phyloP scores from a whole-genome alignment of 1,284 basidiomycete genomes.

The Ustilago sp. region DNA sequence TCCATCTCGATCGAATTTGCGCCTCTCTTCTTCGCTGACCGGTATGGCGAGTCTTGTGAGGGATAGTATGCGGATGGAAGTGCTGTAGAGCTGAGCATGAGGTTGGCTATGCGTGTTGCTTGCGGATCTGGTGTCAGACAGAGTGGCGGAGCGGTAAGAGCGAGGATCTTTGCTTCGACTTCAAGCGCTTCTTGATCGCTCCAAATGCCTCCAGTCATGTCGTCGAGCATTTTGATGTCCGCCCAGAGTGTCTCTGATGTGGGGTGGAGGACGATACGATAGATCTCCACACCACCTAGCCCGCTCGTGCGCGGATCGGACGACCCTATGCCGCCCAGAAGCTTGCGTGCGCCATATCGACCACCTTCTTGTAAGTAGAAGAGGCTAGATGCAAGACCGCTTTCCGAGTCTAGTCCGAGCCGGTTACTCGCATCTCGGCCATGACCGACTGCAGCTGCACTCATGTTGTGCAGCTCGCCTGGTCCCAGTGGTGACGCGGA shows the following conservation, averaged over 20 bases:
- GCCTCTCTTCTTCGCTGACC: slow-evolving; percentile 44
- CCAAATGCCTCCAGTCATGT: slow-evolving; percentile 58
- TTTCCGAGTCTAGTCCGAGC: slow-evolving; percentile 3
- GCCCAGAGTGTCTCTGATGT: slow-evolving; percentile 64
- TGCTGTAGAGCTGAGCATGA: slow-evolving; percentile 64
- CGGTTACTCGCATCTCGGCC: not conserved
- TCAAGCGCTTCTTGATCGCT: slow-evolving; percentile 64
- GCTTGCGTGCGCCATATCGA: slow-evolving; percentile 41
- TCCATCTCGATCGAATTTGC: slow-evolving; percentile 63
- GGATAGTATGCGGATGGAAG: slow-evolving; percentile 48
- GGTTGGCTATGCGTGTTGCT: slow-evolving; percentile 63
- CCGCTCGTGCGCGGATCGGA: slow-evolving; percentile 30
- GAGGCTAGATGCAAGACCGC: slow-evolving; percentile 35
- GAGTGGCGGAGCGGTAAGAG: slow-evolving; percentile 63
- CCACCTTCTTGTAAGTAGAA: slow-evolving; percentile 61
- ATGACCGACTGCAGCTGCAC: slow-evolving; percentile 1
- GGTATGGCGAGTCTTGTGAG: slow-evolving; percentile 41
- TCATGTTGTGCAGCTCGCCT: slow-evolving; percentile 31
- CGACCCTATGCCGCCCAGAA: slow-evolving; percentile 21
- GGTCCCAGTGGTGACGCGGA: slow-evolving; percentile 20
- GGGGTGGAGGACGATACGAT: slow-evolving; percentile 63
- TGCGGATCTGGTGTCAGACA: slow-evolving; percentile 65
- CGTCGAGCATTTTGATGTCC: slow-evolving; percentile 63
- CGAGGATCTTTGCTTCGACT: slow-evolving; percentile 62
- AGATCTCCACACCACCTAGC: slow-evolving; percentile 57